A percentile compares a stretch with the other conserved stretches of the same genome.
Evolutionary conservation across 225 moss, liverwort and hornwort genomes (phyloP).

Genomic region (Physcomitrellopsis africana): DNA sequence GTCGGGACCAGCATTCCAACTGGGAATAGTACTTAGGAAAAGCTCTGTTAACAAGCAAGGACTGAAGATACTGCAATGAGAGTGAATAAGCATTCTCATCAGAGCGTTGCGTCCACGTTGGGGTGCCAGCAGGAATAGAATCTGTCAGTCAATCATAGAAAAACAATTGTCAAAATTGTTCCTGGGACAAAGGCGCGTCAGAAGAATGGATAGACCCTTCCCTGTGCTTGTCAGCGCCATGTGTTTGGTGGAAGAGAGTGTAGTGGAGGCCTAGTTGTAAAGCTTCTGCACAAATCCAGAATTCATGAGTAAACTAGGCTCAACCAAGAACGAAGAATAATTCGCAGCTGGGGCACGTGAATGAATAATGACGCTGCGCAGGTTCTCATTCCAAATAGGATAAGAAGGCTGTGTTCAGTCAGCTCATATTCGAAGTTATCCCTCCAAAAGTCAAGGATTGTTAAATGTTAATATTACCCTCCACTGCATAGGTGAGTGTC

Average conservation of each 20-base stretch:
- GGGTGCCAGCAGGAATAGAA: constrained; percentile 19
- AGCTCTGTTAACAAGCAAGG: constrained; percentile 22
- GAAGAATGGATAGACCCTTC: constrained; percentile 8
- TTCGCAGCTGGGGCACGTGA: no score
- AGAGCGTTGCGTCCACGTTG: constrained; percentile 28
- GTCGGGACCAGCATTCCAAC: no score
- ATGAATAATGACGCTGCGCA: no score
- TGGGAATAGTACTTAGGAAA: no score
- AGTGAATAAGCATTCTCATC: not conserved
- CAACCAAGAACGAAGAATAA: no score
- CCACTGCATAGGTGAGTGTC: no score
- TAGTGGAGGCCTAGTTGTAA: constrained; percentile 21
- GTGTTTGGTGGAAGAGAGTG: constrained; percentile 30
- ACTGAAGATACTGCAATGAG: not conserved
- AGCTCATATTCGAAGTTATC: no score
- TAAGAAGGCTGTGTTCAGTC: no score
- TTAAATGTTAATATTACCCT: no score
- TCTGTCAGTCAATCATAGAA: constrained; percentile 36
- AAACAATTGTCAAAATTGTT: constrained; percentile 25
- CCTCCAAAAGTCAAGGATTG: no score
- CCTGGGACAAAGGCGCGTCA: constrained; percentile 6
- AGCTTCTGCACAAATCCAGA: constrained; percentile 20
- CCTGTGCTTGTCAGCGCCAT: constrained; percentile 35
- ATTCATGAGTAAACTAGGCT: no score
- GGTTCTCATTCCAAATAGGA: no score